Base-by-base conservation (phyloP, 225 moss, liverwort and hornwort genomes). In the Rhytidiadelphus loreus region DNA sequence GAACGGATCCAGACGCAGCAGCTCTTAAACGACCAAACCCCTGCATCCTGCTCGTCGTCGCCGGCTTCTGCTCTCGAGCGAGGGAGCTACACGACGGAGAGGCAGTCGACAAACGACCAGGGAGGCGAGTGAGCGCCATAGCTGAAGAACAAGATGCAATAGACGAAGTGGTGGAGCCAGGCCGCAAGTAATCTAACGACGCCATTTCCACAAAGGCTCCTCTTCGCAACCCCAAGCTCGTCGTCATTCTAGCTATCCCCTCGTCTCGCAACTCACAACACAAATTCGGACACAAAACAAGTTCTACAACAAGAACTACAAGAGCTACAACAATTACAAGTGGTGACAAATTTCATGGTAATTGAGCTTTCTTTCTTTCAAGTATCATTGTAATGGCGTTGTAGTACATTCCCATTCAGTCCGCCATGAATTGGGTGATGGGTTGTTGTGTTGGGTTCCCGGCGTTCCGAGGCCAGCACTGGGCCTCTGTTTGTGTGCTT, bases 1-100 rank as follows among this genome's bases (percentile, higher is more conserved):
- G 92, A 53, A 90, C 23, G 16, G 93, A 92, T 58, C 91, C 91
- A 10, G 93, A 89, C 33, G 92, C 88, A 62, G 92, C 77, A 62
- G 92, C 92, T 66, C 82, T 71, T 28, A 65, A 50, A 28, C 88
- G 86, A 30, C 74, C 86, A n/a, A 56, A 55, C 41, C 80, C 87
- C 11, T 71, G 70, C n/a, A 41, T 74, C 81, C 85, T 53, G 16
- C 81, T 83, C 62, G 52, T 63, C 48, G 52, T 86, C 62, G 60
- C 26, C n/a, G 60, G 33, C 60, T 46, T 70, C 58, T 87, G 80
- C 80, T 68, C 87, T 18, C 73, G 50, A 77, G 35, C 57, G 39
- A 85, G 55, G 32, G 88, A 85, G 43, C 41, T 61, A 58, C 88
- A 61, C 48, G 74, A 88, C 32, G 83, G 37, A 61, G 89, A 83